Evolutionary conservation across 805 yeast genomes (phyloP).

Genomic region (Cyberlindnera nakhonratchasimensis): DNA sequence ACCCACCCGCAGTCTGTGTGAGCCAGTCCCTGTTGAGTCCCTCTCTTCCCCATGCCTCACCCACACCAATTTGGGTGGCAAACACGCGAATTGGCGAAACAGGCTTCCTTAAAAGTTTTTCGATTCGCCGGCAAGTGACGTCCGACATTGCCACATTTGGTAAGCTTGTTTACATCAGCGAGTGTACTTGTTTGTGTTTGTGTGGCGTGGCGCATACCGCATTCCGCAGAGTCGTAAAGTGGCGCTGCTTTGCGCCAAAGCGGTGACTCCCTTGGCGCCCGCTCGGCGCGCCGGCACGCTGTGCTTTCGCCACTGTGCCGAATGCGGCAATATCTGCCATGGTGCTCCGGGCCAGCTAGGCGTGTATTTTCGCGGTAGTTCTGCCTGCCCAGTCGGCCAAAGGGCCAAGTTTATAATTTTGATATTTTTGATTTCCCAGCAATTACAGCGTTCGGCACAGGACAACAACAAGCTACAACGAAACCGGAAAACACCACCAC

Average conservation of each 20-base stretch:
- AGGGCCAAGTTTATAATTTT: slow-evolving; percentile 8
- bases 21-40: too few species aligned
- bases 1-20: too few species aligned
- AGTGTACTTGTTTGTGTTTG: background rate
- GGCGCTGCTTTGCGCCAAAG: too few species aligned
- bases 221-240: too few species aligned
- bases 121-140: too few species aligned
- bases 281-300: too few species aligned
- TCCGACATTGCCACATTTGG: too few species aligned
- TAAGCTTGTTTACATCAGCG: slow-evolving; percentile 7
- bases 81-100: background rate
- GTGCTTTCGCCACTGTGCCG: too few species aligned
- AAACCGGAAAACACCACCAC: slow-evolving; percentile 1
- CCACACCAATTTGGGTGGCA: too few species aligned
- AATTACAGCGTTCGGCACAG: too few species aligned
- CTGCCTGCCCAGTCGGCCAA: background rate
- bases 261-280: too few species aligned
- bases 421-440: slow-evolving; percentile 17
- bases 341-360: background rate
- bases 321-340: background rate
- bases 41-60: too few species aligned
- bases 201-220: slow-evolving; percentile 6
- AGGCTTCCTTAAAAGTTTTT: background rate
- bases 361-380: background rate
- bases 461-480: slow-evolving; percentile 8